These are phyloP conservation scores for Meredithiella fracta DNA, from an alignment of 2,329 filamentous ascomycete species.

Conservation along the genomic window DNA sequence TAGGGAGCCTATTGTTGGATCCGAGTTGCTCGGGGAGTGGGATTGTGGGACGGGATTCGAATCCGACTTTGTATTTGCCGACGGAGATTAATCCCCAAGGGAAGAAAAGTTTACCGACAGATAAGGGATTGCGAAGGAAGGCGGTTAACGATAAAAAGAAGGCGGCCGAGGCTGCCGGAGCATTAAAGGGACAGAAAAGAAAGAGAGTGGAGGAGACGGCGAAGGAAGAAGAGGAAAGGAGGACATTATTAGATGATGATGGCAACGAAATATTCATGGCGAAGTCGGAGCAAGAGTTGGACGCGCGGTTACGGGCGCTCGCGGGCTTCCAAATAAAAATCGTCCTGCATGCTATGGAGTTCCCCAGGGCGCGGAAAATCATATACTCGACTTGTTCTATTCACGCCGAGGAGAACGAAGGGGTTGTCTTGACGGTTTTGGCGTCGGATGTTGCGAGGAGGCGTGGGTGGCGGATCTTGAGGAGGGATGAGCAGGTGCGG, in stretches of 20 bases:
- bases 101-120: not conserved
- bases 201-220: conserved; percentile 14
- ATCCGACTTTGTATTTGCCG: conserved; percentile 49
- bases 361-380: conserved; percentile 57
- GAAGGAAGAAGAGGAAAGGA: conserved; percentile 19
- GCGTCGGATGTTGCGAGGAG: conserved; percentile 46
- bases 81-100: conserved; percentile 14
- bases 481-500: conserved; percentile 52
- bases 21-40: conserved; percentile 93
- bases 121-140: not conserved
- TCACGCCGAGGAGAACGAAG: conserved; percentile 75
- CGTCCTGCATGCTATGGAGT: conserved; percentile 68
- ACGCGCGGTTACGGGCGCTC: conserved; percentile 52
- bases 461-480: conserved; percentile 63
- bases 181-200: not conserved
- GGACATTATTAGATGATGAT: conserved; percentile 39
- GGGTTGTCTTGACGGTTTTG: conserved; percentile 59
- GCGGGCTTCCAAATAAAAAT: conserved; percentile 69
- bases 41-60: conserved; percentile 75
- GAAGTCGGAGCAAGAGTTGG: conserved; percentile 38
- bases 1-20: conserved; percentile 72
- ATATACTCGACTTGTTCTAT: conserved; percentile 92
- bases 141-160: conserved; percentile 11
- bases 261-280: conserved; percentile 37
- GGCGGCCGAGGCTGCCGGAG: not conserved